phyloP scores from a whole-genome alignment of 495 filamentous ascomycete species.

The Aspergillus cavernicola region DNA sequence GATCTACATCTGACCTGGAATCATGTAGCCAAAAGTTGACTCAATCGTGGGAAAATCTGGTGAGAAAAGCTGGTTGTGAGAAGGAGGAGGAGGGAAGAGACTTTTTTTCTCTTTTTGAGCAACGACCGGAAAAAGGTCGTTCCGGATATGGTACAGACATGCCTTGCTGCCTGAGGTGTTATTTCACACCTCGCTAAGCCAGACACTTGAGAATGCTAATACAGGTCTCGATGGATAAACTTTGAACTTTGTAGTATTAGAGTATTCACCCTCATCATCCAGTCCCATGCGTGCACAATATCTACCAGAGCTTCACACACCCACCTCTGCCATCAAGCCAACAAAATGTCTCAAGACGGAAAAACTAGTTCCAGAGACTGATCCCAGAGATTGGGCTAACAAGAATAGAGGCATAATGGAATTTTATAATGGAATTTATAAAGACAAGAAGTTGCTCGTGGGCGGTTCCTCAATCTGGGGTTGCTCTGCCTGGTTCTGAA shows the following conservation, averaged over 20 bases:
- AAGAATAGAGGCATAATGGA: not conserved
- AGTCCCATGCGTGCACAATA: too few relatives aligned
- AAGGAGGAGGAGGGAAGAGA: not conserved
- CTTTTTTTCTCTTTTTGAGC: constrained; percentile 1
- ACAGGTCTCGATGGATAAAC: too few relatives aligned
- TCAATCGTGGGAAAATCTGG: not conserved
- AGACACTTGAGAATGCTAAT: too few relatives aligned
- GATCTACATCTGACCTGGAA: not conserved
- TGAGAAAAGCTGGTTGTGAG: not conserved
- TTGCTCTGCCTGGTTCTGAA: constrained; percentile 4
- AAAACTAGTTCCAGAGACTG: too few relatives aligned
- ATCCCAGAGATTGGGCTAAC: too few relatives aligned
- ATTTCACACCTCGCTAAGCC: too few relatives aligned
- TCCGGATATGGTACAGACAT: not conserved
- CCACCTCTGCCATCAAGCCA: too few relatives aligned
- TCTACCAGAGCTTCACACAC: too few relatives aligned
- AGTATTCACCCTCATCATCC: too few relatives aligned
- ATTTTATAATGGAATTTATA: too few relatives aligned
- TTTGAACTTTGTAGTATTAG: too few relatives aligned
- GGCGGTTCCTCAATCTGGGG: not conserved
- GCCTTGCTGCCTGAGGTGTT: not conserved
- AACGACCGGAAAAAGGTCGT: constrained; percentile 3
- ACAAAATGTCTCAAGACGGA: too few relatives aligned
- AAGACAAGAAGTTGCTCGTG: constrained; percentile 3
- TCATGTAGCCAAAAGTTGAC: not conserved